Base-by-base conservation (phyloP, 2,329 filamentous ascomycete genomes). In the Colletotrichum salicis region DNA sequence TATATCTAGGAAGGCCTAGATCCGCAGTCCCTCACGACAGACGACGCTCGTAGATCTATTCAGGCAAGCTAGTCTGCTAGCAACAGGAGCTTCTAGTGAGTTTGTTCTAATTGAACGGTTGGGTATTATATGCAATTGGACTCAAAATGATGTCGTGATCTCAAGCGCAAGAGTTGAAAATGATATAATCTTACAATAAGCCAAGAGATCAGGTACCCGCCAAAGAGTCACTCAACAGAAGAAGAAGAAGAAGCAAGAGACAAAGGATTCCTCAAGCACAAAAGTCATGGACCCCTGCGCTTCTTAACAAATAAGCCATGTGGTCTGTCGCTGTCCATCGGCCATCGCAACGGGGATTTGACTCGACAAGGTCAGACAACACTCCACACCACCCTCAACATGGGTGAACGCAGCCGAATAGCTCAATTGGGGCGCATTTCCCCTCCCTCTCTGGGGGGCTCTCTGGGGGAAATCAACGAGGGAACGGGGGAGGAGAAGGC, bases 361-460 rank as follows among this genome's bases (percentile, higher is more conserved):
- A 12, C 51, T 27, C n/a, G 22, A 54, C 22, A 6, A 24, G 51
- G 51, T 67, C 64, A 61, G 45, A 55, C 64, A 57, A 67, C 65
- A 58, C 60, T n/a, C 64, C 56, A 37, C 35, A 33, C 48, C 57
- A 24, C 58, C 15, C 10, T 35, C 6, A 41, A 19, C n/a, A 48
- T 27, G 7, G 22, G 27, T 37, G n/a, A 48, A 35, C 37, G 15
- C 41, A 48, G 29, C 7, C 45, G 41, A 12, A 27, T 24, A 22
- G 54, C 54, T 59, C 37, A 37, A 48, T 48, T n/a, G 41, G 41
- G 19, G 19, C 11, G 41, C 8, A n/a, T 35, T 27, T 56, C 29
- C 59, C 52, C n/a, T 4, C 27, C 27, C 6, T 22, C 54, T 15
- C 37, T 41, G 13, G 54, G 54, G 27, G 54, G 59, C 6, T 22